phyloP scores from a whole-genome alignment of 2,329 filamentous ascomycete genomes.

The Sphaerulina vaccinii region DNA sequence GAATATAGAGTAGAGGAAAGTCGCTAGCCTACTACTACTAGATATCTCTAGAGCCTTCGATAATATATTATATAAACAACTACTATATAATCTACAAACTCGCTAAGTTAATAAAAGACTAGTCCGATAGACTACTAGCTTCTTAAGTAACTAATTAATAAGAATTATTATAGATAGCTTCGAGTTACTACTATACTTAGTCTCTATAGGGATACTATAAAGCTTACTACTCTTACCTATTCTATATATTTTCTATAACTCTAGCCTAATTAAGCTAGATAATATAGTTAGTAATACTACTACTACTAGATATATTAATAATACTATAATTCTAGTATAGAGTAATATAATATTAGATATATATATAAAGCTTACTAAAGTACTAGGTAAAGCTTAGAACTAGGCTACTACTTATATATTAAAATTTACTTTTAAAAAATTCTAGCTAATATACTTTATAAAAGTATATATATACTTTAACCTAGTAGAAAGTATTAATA shows the following conservation, averaged over 20 bases:
- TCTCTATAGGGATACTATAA: background rate
- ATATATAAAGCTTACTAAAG: background rate
- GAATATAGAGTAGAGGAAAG: background rate
- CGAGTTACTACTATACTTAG: background rate
- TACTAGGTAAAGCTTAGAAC: background rate
- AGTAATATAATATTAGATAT: background rate
- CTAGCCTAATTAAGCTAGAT: background rate
- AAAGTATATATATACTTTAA: background rate
- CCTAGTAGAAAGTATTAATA: conserved; percentile 3
- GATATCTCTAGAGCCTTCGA: background rate
- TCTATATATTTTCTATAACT: background rate
- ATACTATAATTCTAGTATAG: background rate
- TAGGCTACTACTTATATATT: conserved; percentile 5
- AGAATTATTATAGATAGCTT: background rate
- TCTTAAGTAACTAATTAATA: background rate
- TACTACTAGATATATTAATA: background rate
- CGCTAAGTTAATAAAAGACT: background rate
- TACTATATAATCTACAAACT: background rate
- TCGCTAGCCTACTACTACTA: background rate
- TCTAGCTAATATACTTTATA: conserved; percentile 3
- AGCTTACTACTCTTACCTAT: background rate
- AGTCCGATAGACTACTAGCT: background rate
- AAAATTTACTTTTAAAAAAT: conserved; percentile 2
- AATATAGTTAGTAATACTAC: background rate
- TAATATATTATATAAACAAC: background rate